These are phyloP conservation scores for Mangifera indica DNA, from an alignment of 345 rosid species.

Conservation along the genomic window DNA sequence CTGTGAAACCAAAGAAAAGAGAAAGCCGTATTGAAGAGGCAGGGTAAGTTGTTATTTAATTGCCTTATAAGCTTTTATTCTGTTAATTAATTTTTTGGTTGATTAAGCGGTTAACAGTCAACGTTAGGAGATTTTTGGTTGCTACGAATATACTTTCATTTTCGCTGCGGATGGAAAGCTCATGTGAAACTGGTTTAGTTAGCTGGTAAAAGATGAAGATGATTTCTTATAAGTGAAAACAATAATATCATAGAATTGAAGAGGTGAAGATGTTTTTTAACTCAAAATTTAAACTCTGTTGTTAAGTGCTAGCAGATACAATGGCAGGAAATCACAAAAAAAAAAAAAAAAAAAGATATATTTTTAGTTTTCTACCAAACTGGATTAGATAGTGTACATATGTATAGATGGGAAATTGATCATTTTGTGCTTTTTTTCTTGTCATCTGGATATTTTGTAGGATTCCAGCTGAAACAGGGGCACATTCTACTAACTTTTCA, in stretches of 20 bases:
- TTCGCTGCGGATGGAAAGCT: not conserved
- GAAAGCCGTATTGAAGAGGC: constrained; percentile 18
- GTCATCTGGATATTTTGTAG: constrained; percentile 30
- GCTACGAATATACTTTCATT: not conserved
- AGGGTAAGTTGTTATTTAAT: constrained; percentile 28
- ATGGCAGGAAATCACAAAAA: not conserved
- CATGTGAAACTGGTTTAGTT: not conserved
- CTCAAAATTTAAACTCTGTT: not conserved
- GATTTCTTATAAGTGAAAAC: not conserved
- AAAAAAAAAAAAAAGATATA: too few species aligned
- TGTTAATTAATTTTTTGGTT: not conserved
- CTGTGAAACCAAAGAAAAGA: constrained; percentile 38
- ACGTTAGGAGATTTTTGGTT: constrained; percentile 2
- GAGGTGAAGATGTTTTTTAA: not conserved
- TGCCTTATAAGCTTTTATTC: not conserved
- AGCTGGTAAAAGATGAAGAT: not conserved
- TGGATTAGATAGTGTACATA: not conserved
- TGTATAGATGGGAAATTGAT: constrained; percentile 8
- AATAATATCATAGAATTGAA: not conserved
- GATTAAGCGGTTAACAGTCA: not conserved
- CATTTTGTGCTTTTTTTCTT: not conserved
- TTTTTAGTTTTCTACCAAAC: too few species aligned
- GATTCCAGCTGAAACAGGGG: constrained; percentile 35
- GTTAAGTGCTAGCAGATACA: not conserved
- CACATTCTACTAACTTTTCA: constrained; percentile 22